A percentile compares a stretch with the other conserved stretches of the same genome.
Evolutionary conservation across 1,139 yeast genomes (phyloP).

Genomic region (Hemisphaericaspora lyxosophila): DNA sequence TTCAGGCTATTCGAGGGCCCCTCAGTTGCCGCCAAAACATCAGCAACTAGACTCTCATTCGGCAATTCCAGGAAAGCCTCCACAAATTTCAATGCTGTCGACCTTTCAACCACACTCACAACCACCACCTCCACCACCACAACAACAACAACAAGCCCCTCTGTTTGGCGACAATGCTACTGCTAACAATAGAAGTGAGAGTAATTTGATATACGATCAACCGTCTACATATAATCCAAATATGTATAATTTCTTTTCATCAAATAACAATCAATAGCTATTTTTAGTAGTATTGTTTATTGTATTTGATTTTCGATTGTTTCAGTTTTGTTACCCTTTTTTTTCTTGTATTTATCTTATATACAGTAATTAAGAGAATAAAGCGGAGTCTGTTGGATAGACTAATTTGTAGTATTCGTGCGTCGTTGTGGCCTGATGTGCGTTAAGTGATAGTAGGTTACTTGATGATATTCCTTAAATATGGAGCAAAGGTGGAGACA

Average conservation of each 20-base stretch:
- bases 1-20: slow-evolving; percentile 14
- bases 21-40: slow-evolving; percentile 25
- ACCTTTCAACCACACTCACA: slow-evolving; percentile 9
- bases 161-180: slow-evolving; percentile 4
- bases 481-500: no score
- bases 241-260: slow-evolving; percentile 45
- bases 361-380: no score
- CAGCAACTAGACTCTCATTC: no score
- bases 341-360: no score
- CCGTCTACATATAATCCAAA: slow-evolving; percentile 50
- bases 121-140: slow-evolving; percentile 9
- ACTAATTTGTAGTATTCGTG: no score
- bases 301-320: not conserved
- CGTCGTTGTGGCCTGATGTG: no score
- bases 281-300: not conserved
- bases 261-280: not conserved
- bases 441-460: no score
- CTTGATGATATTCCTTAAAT: no score
- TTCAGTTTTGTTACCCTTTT: no score
- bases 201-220: slow-evolving; percentile 42
- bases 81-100: no score
- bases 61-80: no score
- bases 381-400: no score
- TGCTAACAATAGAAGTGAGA: slow-evolving; percentile 8
- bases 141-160: slow-evolving; percentile 12